These are phyloP conservation scores for Agarophyton chilense DNA, from an alignment of 23 red algal species.

Conservation along the genomic window DNA sequence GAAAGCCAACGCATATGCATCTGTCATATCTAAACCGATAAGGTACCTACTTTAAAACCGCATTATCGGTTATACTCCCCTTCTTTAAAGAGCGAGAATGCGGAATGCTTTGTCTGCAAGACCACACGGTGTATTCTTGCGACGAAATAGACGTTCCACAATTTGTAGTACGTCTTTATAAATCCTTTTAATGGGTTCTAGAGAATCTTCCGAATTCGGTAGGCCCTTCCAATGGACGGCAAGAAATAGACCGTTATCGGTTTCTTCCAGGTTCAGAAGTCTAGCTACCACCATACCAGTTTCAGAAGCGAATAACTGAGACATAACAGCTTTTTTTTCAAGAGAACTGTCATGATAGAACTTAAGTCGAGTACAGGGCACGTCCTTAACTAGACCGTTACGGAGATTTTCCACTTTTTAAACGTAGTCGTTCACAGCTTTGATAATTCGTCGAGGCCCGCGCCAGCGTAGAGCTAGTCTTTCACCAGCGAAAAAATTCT, in stretches of 20 bases:
- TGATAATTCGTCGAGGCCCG: neutral
- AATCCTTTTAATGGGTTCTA: neutral
- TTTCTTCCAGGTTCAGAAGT: neutral
- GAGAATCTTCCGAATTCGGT: neutral
- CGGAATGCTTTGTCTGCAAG: neutral
- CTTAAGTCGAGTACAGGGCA: neutral
- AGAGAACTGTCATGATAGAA: neutral
- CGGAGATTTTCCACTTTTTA: neutral
- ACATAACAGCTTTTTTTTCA: neutral
- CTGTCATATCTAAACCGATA: too few relatives aligned
- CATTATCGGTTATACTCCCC: too few relatives aligned
- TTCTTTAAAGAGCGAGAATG: neutral
- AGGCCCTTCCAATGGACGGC: neutral
- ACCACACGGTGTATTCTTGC: neutral
- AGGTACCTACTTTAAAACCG: too few relatives aligned
- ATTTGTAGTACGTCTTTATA: neutral
- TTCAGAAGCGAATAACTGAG: neutral
- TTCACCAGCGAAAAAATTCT: neutral
- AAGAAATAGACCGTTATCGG: neutral
- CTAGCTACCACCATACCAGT: neutral
- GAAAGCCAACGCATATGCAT: too few relatives aligned
- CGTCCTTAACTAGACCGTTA: neutral
- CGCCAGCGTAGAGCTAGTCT: neutral
- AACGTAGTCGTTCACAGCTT: neutral
- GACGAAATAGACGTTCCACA: neutral